These are phyloP conservation scores for Leccinum rimulosum DNA, from an alignment of 768 basidiomycete genomes.

Conservation along the genomic window DNA sequence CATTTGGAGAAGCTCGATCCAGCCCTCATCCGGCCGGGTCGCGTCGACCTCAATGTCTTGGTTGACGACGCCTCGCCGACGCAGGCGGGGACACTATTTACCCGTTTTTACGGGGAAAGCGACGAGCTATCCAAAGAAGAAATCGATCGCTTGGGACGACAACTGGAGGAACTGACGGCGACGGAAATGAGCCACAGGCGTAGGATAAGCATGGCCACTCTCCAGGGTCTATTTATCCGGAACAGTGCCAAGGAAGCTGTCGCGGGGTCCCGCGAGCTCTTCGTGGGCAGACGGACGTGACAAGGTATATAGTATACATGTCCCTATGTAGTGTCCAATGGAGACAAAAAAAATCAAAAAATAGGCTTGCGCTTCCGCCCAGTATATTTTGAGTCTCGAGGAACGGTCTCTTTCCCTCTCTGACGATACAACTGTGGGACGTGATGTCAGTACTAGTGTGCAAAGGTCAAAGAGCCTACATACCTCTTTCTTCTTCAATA, in stretches of 20 bases:
- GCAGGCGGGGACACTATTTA: slow-evolving; percentile 78
- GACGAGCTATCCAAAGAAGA: slow-evolving; percentile 35
- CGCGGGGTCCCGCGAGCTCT: slow-evolving; percentile 44
- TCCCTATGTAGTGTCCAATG: neutral
- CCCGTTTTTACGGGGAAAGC: slow-evolving; percentile 73
- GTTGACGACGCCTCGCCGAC: slow-evolving; percentile 83
- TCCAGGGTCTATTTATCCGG: slow-evolving; percentile 94
- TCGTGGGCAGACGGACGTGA: slow-evolving; percentile 31
- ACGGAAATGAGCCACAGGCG: slow-evolving; percentile 50
- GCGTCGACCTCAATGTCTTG: slow-evolving; percentile 83
- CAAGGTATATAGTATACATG: slow-evolving; percentile 12
- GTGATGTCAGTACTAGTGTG: slow-evolving; percentile 1
- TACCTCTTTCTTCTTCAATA: slow-evolving; percentile 91
- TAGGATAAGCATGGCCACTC: slow-evolving; percentile 89
- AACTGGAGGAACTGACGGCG: slow-evolving; percentile 53
- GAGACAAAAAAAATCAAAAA: slow-evolving; percentile 51
- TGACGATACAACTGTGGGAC: slow-evolving; percentile 67
- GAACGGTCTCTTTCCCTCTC: slow-evolving; percentile 83
- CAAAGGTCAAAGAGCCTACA: slow-evolving; percentile 40
- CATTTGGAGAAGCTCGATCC: slow-evolving; percentile 87
- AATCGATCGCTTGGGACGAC: slow-evolving; percentile 45
- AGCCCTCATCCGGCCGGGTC: slow-evolving; percentile 92
- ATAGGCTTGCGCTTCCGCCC: slow-evolving; percentile 81
- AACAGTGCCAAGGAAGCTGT: slow-evolving; percentile 58
- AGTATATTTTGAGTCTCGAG: slow-evolving; percentile 84